These are phyloP conservation scores for Neofusicoccum kwambonambiense DNA, from an alignment of 2,329 filamentous ascomycete species.

Conservation along the genomic window DNA sequence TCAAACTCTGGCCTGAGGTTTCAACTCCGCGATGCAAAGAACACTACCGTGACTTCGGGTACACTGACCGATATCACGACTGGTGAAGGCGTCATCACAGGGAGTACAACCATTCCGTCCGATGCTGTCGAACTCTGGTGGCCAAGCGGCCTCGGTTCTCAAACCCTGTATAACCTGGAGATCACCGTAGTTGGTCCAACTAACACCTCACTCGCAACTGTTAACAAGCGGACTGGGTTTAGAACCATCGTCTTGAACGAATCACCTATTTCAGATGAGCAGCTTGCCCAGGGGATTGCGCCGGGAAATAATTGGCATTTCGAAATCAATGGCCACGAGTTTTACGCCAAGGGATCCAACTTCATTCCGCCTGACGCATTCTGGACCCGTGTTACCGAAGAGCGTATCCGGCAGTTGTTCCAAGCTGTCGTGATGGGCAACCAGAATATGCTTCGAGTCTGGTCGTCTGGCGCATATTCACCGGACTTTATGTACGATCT, in stretches of 20 bases:
- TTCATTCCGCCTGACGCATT: conserved; percentile 64
- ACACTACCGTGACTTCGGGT: conserved; percentile 40
- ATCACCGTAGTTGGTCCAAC: conserved; percentile 45
- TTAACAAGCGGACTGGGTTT: conserved; percentile 59
- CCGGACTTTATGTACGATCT: conserved; percentile 64
- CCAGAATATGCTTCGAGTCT: conserved; percentile 65
- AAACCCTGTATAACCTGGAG: conserved; percentile 58
- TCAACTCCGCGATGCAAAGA: conserved; percentile 46
- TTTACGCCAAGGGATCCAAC: conserved; percentile 65
- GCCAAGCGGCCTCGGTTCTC: conserved; percentile 57
- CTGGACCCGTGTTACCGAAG: conserved; percentile 58
- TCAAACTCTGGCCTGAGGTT: conserved; percentile 46
- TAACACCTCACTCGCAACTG: conserved; percentile 40
- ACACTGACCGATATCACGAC: conserved; percentile 41
- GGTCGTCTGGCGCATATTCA: conserved; percentile 60
- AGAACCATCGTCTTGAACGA: conserved; percentile 62
- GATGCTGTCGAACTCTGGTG: conserved; percentile 58
- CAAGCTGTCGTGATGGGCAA: conserved; percentile 57
- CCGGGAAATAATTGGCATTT: conserved; percentile 63
- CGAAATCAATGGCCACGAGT: conserved; percentile 62
- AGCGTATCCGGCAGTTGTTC: conserved; percentile 54
- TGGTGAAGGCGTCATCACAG: conserved; percentile 47
- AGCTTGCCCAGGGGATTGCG: conserved; percentile 55
- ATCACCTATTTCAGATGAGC: conserved; percentile 52
- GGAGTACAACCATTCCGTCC: conserved; percentile 45